A percentile compares a stretch with the other conserved stretches of the same genome.
Conservation (phyloP, 1,284 basidiomycete species). For the Apiotrichum laibachii region DNA sequence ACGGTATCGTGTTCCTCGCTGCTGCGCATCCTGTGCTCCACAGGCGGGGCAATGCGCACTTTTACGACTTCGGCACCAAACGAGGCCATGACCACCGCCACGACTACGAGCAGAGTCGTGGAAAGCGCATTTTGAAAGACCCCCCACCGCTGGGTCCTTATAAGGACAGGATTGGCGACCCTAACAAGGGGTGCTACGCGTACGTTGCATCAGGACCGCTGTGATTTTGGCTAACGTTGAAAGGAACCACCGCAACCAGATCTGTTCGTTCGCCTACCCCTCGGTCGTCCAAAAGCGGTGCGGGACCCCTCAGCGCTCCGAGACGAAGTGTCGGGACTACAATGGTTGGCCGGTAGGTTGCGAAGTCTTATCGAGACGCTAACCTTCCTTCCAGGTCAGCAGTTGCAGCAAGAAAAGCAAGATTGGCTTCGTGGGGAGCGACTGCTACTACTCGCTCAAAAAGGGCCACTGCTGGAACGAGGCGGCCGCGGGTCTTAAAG, state of each 20-base stretch:
- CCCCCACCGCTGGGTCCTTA: no score
- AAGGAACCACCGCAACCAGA: constrained; percentile 8
- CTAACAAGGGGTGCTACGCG: no score
- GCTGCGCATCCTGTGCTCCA: background rate
- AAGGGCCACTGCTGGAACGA: constrained; percentile 9
- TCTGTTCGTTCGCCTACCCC: constrained; percentile 1
- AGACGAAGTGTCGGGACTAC: constrained; percentile 1
- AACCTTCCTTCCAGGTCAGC: background rate
- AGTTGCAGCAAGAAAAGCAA: constrained; percentile 1
- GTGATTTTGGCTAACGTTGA: background rate
- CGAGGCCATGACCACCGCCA: background rate
- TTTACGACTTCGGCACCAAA: constrained; percentile 6
- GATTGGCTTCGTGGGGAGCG: constrained; percentile 5
- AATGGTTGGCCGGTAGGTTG: constrained; percentile 8
- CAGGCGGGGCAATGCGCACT: constrained; percentile 1
- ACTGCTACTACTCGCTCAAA: constrained; percentile 2
- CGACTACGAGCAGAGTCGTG: background rate
- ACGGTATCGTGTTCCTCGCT: constrained; percentile 1
- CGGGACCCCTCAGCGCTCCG: background rate
- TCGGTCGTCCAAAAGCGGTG: background rate
- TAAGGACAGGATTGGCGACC: background rate
- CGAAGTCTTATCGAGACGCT: background rate
- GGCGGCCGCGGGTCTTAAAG: background rate
- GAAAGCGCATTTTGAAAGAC: background rate
- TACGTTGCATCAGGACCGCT: no score